These are phyloP conservation scores for Anisodus tanguticus DNA, from an alignment of 257 asterid species.

Conservation along the genomic window DNA sequence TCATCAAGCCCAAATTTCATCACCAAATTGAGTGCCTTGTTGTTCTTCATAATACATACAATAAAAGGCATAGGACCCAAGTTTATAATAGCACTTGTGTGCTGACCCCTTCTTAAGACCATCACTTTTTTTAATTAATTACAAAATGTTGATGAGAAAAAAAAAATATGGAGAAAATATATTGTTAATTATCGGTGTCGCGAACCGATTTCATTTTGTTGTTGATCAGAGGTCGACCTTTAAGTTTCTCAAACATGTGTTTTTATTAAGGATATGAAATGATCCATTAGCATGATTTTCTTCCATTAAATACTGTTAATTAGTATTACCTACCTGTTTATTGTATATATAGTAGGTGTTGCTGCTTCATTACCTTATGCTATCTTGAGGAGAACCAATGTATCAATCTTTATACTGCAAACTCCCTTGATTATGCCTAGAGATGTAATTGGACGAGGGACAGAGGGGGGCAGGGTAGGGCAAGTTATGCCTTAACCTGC, in stretches of 20 bases:
- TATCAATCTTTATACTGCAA: no score
- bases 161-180: background rate
- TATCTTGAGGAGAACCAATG: no score
- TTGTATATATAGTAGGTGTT: no score
- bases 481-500: no score
- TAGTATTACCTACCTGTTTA: background rate
- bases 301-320: background rate
- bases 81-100: slow-evolving; percentile 55
- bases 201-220: background rate
- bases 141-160: background rate
- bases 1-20: slow-evolving; percentile 55
- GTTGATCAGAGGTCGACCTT: background rate
- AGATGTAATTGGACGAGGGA: no score
- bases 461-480: no score
- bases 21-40: slow-evolving; percentile 59
- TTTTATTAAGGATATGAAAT: background rate
- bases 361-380: no score
- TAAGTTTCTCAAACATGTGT: background rate
- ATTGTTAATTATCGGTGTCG: background rate
- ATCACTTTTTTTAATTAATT: background rate
- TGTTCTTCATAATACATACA: slow-evolving; percentile 43
- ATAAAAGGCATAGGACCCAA: slow-evolving; percentile 61
- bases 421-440: no score
- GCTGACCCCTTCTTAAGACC: background rate
- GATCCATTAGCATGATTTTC: background rate